Base-by-base conservation (phyloP, 805 yeast genomes). In the Pichia heedii region DNA sequence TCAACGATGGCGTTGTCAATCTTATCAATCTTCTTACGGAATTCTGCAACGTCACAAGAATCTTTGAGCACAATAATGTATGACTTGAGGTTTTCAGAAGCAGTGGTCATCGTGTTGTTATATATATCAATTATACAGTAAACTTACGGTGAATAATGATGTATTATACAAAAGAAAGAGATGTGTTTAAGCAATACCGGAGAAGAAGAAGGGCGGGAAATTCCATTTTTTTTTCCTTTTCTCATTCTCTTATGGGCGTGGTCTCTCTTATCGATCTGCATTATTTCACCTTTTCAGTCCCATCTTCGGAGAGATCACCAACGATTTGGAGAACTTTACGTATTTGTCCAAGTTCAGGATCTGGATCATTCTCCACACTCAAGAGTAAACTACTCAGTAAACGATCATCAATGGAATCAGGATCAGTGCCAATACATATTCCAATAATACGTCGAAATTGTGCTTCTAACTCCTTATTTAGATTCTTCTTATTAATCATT, bases 401-500 rank as follows among this genome's bases (percentile, higher is more conserved):
- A 16, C 51, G 50, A 36, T 61, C 67, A 45, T 62, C 66, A 27
- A 93, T 94, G 49, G 79, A 81, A 42, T 74, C 76, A 42, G 83
- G 84, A 38, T 79, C 88, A 22, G 87, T 90, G 22, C 93, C 93
- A 3, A 96, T 84, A 67, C 97, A 89, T 41, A 87, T 69, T 22
- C 95, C 79, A 32, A 90, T 88, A 16, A 90, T 96, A 53, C 84
- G 74, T 54, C 93, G 80, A 66, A 88, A 93, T 61, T 90, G 90
- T 22, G 69, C 66, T 54, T 84, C 90, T 39, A 83, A 62, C 43
- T 70, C 76, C 19, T 70, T 62, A 18, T 81, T 77, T 11, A 77
- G 71, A 15, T 73, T 61, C 33, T 69, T 70, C 49, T 88, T 70
- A 10, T 66, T 68, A 29, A 63, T 65, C 34, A 86, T 69, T 39